Conservation (phyloP, 2,329 filamentous ascomycete genomes). For the Chaetomiaceae sp. region DNA sequence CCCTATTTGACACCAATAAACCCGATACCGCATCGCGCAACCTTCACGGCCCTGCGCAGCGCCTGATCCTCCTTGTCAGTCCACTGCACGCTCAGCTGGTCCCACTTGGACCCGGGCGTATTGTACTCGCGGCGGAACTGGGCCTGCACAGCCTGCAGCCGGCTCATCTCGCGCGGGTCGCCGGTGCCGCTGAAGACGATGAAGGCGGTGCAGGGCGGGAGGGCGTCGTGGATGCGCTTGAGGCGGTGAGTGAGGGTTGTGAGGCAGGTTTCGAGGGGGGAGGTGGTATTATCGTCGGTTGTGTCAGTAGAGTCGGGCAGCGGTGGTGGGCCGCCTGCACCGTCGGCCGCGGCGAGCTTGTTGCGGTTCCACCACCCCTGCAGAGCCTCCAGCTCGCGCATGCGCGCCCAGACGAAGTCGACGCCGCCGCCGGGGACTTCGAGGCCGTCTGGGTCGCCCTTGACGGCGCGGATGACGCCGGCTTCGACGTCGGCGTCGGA, state of each 20-base stretch:
- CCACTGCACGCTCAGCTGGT: slow-evolving; percentile 63
- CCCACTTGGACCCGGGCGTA: slow-evolving; percentile 60
- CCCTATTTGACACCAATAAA: slow-evolving; percentile 61
- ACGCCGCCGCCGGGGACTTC: slow-evolving; percentile 57
- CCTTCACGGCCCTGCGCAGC: slow-evolving; percentile 51
- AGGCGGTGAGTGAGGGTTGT: slow-evolving; percentile 46
- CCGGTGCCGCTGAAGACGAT: slow-evolving; percentile 63
- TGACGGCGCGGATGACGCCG: slow-evolving; percentile 54
- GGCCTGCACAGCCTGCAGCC: slow-evolving; percentile 55
- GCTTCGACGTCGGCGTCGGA: slow-evolving; percentile 56
- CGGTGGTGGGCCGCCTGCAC: slow-evolving; percentile 25
- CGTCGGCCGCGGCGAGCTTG: slow-evolving; percentile 35
- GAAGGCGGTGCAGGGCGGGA: slow-evolving; percentile 62
- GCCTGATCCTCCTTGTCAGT: slow-evolving; percentile 63
- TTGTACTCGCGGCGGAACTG: slow-evolving; percentile 63
- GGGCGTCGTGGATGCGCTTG: slow-evolving; percentile 49
- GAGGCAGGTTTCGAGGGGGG: slow-evolving; percentile 44
- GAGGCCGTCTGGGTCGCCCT: slow-evolving; percentile 53
- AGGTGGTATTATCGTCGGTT: slow-evolving; percentile 3
- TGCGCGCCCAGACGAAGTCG: slow-evolving; percentile 63
- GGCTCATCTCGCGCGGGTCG: slow-evolving; percentile 62
- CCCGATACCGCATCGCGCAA: slow-evolving; percentile 58
- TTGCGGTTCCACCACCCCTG: slow-evolving; percentile 66
- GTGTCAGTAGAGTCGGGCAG: neutral
- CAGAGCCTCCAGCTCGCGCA: slow-evolving; percentile 61